These are phyloP conservation scores for Lolium rigidum DNA, from an alignment of 176 grass and related monocot genomes.

Conservation along the genomic window DNA sequence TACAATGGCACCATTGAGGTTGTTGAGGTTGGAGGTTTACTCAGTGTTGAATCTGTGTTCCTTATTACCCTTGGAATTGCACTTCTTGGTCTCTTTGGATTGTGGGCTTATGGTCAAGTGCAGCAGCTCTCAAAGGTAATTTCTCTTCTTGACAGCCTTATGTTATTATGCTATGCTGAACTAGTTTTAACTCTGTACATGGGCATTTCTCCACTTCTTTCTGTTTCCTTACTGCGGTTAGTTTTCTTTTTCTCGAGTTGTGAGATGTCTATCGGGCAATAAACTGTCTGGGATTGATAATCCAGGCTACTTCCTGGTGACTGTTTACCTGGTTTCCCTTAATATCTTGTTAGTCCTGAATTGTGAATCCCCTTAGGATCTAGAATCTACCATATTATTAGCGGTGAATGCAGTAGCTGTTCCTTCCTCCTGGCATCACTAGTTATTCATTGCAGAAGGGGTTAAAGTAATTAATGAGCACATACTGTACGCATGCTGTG, in stretches of 20 bases:
- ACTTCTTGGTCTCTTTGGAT: conserved; percentile 71
- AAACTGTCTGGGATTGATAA: background rate
- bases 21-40: conserved; percentile 82
- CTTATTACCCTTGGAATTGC: conserved; percentile 87
- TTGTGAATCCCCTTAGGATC: background rate
- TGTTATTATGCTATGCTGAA: background rate
- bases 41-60: conserved; percentile 96
- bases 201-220: background rate
- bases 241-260: background rate
- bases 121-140: conserved; percentile 92
- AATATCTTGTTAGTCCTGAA: background rate
- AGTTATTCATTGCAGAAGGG: background rate
- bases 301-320: background rate
- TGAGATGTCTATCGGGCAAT: background rate
- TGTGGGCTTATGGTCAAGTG: conserved; percentile 95
- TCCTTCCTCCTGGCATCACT: background rate
- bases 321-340: background rate
- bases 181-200: background rate
- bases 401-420: background rate
- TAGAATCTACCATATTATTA: background rate
- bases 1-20: conserved; percentile 96
- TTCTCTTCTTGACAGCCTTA: conserved; percentile 4
- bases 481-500: background rate
- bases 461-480: background rate
- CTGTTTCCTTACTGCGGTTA: background rate